These are phyloP conservation scores for Durotheca rogersii DNA, from an alignment of 495 filamentous ascomycete species.

Conservation along the genomic window DNA sequence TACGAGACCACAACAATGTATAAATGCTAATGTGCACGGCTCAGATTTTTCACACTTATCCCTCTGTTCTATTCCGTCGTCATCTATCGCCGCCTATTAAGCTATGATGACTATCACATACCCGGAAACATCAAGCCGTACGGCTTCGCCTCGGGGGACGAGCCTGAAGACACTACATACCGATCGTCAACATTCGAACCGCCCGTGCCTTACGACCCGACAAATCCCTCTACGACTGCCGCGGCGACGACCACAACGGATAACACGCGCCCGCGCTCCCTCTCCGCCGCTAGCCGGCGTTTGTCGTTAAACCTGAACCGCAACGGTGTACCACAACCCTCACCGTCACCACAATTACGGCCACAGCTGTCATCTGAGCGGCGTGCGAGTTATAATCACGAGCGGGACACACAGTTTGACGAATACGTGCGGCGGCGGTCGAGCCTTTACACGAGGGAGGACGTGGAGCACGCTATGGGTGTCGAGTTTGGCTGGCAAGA, in stretches of 20 bases:
- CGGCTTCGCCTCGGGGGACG: constrained; percentile 29
- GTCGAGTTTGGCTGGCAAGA: constrained; percentile 45
- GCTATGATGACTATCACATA: constrained; percentile 47
- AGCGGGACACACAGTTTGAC: constrained; percentile 40
- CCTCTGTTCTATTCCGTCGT: constrained; percentile 42
- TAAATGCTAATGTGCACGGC: constrained; percentile 4
- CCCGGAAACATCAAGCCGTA: constrained; percentile 39
- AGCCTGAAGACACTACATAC: constrained; percentile 26
- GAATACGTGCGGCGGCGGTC: constrained; percentile 29
- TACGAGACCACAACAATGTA: no score
- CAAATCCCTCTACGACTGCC: constrained; percentile 13
- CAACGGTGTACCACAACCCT: constrained; percentile 1
- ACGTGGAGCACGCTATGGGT: constrained; percentile 40
- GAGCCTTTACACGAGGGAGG: constrained; percentile 25
- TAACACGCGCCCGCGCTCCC: constrained; percentile 17
- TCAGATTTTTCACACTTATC: constrained; percentile 36
- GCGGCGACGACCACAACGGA: neutral
- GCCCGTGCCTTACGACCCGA: constrained; percentile 25
- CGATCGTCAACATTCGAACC: constrained; percentile 18
- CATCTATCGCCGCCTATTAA: constrained; percentile 43
- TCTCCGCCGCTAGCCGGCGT: constrained; percentile 21
- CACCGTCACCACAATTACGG: constrained; percentile 1
- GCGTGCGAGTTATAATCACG: constrained; percentile 34
- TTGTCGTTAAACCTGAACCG: constrained; percentile 20
- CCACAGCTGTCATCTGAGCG: constrained; percentile 12